Base-by-base conservation (phyloP, 1,284 basidiomycete genomes). In the Fomitopsis schrenkii region DNA sequence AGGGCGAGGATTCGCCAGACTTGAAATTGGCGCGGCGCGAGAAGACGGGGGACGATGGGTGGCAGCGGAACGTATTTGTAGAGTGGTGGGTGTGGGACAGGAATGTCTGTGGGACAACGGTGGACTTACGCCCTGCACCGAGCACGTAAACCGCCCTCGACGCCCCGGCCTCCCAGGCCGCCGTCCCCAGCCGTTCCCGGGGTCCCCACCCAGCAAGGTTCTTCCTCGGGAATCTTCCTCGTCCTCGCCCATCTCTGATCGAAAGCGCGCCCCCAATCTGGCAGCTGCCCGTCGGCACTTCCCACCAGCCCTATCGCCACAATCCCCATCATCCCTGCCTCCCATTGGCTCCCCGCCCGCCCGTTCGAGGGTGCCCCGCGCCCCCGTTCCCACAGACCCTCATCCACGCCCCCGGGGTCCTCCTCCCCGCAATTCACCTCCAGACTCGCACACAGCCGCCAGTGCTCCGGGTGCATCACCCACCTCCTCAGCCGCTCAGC, bases 331-430 rank as follows among this genome's bases (percentile, higher is more conserved):
- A 33, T 1, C 19, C 45, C 26, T 12, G 38, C 40, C 26, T 26
- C 44, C 60, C 54, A 68, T 71, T 70, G 70, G 66, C 40, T 64
- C 58, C 65, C 61, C 60, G 46, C 61, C 30, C 10, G n/a, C 10
- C n/a, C 52, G 66, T 70, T 67, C 64, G 62, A 67, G 67, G 70
- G 68, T 68, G 62, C 63, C 65, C 64, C 64, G 62, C 63, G 64
- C 64, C 50, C 58, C 22, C 50, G 30, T 58, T 64, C 62, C 42
- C 63, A 64, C 64, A 36, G 63, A 62, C 62, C 62, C 62, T 63
- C 59, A 38, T 41, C 55, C 19, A 30, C 50, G 55, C 55, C 36
- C 50, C 59, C 50, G 62, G 62, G 62, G 59, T 60, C 62, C 59
- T 33, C 35, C 53, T 5, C 50, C 19, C 28, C 35, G 22, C 19